phyloP scores from a whole-genome alignment of 1,284 basidiomycete species.

The Porodaedalea pini region DNA sequence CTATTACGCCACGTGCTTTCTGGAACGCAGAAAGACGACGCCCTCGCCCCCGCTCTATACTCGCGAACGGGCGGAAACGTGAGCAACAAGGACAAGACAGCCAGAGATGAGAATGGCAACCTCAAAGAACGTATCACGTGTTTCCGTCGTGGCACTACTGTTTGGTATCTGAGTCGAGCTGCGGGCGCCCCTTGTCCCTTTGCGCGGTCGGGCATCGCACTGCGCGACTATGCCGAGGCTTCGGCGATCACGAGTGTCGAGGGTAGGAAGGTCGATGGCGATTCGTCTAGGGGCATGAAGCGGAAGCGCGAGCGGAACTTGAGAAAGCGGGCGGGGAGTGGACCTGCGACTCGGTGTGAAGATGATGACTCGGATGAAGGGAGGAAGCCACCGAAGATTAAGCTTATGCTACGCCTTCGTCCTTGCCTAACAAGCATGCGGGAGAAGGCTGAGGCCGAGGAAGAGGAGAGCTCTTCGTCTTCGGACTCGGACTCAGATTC shows the following conservation, averaged over 20 bases:
- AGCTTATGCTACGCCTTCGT: constrained; percentile 60
- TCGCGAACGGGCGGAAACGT: constrained; percentile 57
- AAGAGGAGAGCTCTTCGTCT: not conserved
- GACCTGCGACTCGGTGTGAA: constrained; percentile 38
- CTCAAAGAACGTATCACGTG: constrained; percentile 55
- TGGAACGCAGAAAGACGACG: constrained; percentile 65
- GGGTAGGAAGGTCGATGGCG: constrained; percentile 28
- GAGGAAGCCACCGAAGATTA: constrained; percentile 54
- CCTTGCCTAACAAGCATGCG: constrained; percentile 39
- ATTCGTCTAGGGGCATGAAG: constrained; percentile 58
- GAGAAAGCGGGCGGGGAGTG: constrained; percentile 4
- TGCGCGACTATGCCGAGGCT: constrained; percentile 59
- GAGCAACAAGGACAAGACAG: constrained; percentile 13
- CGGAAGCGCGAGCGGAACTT: constrained; percentile 52
- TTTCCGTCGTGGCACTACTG: constrained; percentile 70
- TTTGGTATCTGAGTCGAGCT: constrained; percentile 73
- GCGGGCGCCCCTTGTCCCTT: constrained; percentile 74
- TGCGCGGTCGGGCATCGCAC: constrained; percentile 60
- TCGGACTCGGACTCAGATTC: constrained; percentile 27
- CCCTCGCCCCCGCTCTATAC: constrained; percentile 64
- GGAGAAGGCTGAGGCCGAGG: constrained; percentile 23
- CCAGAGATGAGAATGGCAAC: constrained; percentile 18
- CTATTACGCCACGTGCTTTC: constrained; percentile 68
- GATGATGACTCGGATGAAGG: constrained; percentile 42
- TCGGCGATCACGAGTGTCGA: constrained; percentile 15